Base-by-base conservation (phyloP, 352 stramenopile species). In the Globisporangium paroecandrum region DNA sequence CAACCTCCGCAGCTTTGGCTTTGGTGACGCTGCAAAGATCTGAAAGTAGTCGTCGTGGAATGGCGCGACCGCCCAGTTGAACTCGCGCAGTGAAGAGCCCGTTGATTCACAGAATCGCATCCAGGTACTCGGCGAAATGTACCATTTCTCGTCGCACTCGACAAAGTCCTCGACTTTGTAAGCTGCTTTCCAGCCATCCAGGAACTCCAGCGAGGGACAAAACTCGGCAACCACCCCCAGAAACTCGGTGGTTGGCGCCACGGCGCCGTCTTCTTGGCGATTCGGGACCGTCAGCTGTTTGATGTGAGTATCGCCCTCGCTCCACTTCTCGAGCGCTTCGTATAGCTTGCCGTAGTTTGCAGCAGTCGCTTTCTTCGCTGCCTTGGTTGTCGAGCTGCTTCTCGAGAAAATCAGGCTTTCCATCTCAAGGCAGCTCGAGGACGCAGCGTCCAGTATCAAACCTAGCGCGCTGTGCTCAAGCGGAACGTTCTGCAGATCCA, bases 121-220 rank as follows among this genome's bases (percentile, higher is more conserved):
- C 66, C 66, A 71, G 9, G 51, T 43, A 9, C 7, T 13, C 2
- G 27, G 58, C 1, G 59, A 54, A 27, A 69, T 59, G 53, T 70
- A 64, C 63, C 72, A 65, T 24, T 63, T 65, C 43, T 77, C 72
- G 20, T 72, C 65, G 38, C 72, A 77, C 29, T 63, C 57, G 22
- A 77, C 32, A n/a, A 63, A 56, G 20, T 46, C 64, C 9, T 69
- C 62, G 6, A 75, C 69, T 3, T 36, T 32, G 25, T 72, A 66
- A 1, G 29, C 64, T 9, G n/a, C 25, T 20, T 76, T 73, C 69
- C 69, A 78, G n/a, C 72, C 72, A 29, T 78, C 72, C 3, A 76
- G 27, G 47, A 68, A 75, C 66, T 73, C 69, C 24, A 78, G 25
- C 7, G 54, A 6, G 1, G 69, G 69, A 34, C 72, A 78, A 6